phyloP scores from a whole-genome alignment of 2,329 filamentous ascomycete species.

The Sclerotinia glacialis region DNA sequence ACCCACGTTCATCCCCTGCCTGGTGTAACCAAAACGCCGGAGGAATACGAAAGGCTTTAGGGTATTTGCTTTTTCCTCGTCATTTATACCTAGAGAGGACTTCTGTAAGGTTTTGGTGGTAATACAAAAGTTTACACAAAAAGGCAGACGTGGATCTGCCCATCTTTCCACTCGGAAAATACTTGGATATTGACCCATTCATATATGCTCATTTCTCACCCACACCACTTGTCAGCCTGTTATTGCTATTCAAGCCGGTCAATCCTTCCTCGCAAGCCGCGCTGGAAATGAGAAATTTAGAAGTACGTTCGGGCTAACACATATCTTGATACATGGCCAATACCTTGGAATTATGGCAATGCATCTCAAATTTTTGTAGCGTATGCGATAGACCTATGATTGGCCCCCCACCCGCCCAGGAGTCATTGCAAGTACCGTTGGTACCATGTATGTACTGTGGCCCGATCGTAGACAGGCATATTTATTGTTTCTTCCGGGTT shows the following conservation, averaged over 20 bases:
- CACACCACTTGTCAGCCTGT: conserved; percentile 9
- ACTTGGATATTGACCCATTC: conserved; percentile 12
- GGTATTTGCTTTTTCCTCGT: not conserved
- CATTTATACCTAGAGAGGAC: conserved; percentile 2
- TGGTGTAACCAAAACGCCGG: conserved; percentile 9
- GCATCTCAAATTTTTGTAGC: not conserved
- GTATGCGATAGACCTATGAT: conserved; percentile 11
- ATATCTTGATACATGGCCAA: conserved; percentile 18
- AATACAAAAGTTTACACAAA: conserved; percentile 14
- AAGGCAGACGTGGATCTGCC: conserved; percentile 20
- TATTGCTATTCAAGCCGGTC: conserved; percentile 4
- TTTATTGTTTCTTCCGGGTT: conserved; percentile 25
- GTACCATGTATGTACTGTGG: conserved; percentile 44
- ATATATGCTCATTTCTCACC: conserved; percentile 15
- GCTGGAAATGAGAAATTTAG: conserved; percentile 22
- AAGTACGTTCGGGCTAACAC: conserved; percentile 1
- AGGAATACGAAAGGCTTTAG: conserved; percentile 9
- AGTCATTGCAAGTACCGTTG: conserved; percentile 37
- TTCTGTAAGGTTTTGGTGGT: not conserved
- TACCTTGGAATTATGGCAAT: conserved; percentile 9
- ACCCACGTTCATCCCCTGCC: conserved; percentile 19
- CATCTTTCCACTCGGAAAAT: conserved; percentile 18
- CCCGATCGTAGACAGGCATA: conserved; percentile 37
- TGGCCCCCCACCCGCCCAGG: conserved; percentile 43
- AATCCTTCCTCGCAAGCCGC: conserved; percentile 20